Evolutionary conservation across 2,329 filamentous ascomycete genomes (phyloP).

Genomic region (Lecanosticta acicola): DNA sequence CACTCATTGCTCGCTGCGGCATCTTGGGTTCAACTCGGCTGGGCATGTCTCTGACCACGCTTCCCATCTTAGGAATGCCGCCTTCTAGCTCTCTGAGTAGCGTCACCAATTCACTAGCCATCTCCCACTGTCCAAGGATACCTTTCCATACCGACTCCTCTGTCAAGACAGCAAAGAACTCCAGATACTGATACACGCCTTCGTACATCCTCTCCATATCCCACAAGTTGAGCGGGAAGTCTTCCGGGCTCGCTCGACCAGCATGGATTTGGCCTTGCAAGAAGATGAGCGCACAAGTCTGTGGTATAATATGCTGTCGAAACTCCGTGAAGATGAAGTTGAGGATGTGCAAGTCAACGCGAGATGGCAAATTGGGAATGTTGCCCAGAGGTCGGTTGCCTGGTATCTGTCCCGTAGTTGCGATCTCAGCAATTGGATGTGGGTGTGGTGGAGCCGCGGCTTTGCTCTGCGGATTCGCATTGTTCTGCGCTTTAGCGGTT

Average conservation of each 20-base stretch:
- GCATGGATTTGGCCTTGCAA: constrained; percentile 84
- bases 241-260: constrained; percentile 67
- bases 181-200: constrained; percentile 86
- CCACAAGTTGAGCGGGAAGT: constrained; percentile 93
- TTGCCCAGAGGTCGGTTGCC: constrained; percentile 4
- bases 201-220: constrained; percentile 97
- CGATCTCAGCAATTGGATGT: background rate
- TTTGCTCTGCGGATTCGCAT: constrained; percentile 16
- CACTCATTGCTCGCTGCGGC: constrained; percentile 24
- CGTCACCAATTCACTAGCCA: constrained; percentile 80
- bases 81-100: constrained; percentile 81
- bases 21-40: constrained; percentile 18
- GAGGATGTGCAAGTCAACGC: constrained; percentile 61
- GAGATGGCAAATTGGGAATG: constrained; percentile 29
- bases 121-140: constrained; percentile 86
- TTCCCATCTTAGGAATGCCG: constrained; percentile 72
- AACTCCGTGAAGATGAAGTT: constrained; percentile 93
- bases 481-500: constrained; percentile 29
- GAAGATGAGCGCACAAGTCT: constrained; percentile 90
- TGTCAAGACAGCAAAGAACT: constrained; percentile 84
- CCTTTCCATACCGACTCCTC: constrained; percentile 78
- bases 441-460: constrained; percentile 8
- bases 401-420: constrained; percentile 5
- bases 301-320: constrained; percentile 84
- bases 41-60: constrained; percentile 45